Conservation (phyloP, 2,329 filamentous ascomycete genomes). For the Lithohypha guttulata region DNA sequence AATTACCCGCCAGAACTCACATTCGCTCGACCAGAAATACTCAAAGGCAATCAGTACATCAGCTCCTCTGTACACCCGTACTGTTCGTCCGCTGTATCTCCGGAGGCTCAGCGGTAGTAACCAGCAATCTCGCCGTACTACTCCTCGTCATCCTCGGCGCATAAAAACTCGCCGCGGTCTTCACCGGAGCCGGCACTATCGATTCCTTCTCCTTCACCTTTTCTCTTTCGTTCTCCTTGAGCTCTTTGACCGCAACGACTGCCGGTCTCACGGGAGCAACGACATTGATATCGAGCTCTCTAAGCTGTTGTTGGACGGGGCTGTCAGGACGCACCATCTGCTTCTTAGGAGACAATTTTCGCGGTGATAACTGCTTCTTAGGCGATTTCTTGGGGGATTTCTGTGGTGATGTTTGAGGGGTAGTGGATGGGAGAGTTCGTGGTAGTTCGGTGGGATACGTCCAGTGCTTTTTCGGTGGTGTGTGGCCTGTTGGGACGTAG, state of each 20-base stretch:
- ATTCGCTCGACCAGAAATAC: too few species aligned
- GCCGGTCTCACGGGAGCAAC: too few species aligned
- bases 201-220: not conserved
- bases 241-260: not conserved
- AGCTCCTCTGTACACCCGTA: too few species aligned
- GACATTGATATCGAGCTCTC: conserved; percentile 43
- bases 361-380: conserved; percentile 18
- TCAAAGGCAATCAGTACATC: too few species aligned
- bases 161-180: conserved; percentile 7
- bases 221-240: too few species aligned
- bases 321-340: conserved; percentile 8
- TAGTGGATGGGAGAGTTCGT: conserved; percentile 54
- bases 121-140: conserved; percentile 1
- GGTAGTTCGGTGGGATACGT: conserved; percentile 70
- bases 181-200: conserved; percentile 24
- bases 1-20: too few species aligned
- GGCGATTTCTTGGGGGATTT: conserved; percentile 21
- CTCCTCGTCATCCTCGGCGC: conserved; percentile 36
- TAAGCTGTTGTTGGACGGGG: conserved; percentile 25
- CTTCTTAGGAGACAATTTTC: conserved; percentile 16
- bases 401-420: conserved; percentile 33
- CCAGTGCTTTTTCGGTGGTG: conserved; percentile 72
- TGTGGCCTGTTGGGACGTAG: conserved; percentile 75
- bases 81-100: too few species aligned
- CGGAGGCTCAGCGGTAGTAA: too few species aligned